A percentile compares a stretch with the other conserved stretches of the same genome.
Conservation (phyloP, 345 rosid genomes). For the Toxicodendron radicans region DNA sequence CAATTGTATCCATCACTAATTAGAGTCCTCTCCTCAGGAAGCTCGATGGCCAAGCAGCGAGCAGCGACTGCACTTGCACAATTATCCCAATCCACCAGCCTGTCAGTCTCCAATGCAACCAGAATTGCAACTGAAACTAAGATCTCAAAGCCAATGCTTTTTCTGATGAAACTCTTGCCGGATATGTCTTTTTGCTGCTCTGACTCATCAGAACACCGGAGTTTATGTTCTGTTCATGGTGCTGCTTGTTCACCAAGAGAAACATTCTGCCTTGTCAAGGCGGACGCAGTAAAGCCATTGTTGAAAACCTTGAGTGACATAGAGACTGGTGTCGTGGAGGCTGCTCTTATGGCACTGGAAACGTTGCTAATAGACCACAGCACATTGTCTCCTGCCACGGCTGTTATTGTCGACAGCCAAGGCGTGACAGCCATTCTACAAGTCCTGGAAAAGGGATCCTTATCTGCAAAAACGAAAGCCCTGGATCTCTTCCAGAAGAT, state of each 20-base stretch:
- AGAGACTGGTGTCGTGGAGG: conserved; percentile 46
- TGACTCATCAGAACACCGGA: conserved; percentile 20
- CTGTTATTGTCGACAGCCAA: conserved; percentile 41
- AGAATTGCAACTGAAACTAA: conserved; percentile 10
- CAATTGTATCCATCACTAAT: conserved; percentile 43
- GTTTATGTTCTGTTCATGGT: conserved; percentile 43
- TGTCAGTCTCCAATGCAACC: conserved; percentile 23
- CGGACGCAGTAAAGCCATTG: conserved; percentile 50
- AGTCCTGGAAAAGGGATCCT: conserved; percentile 50
- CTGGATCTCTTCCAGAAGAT: conserved; percentile 49
- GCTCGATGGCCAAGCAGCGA: conserved; percentile 46
- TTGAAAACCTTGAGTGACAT: conserved; percentile 38
- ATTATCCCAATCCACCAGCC: conserved; percentile 40
- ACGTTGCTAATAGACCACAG: conserved; percentile 43
- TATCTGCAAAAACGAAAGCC: conserved; percentile 45
- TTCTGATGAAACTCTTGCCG: conserved; percentile 25
- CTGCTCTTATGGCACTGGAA: conserved; percentile 49
- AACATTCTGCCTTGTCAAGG: conserved; percentile 57
- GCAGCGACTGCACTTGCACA: conserved; percentile 49
- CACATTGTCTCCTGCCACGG: conserved; percentile 37
- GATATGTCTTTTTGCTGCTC: conserved; percentile 44
- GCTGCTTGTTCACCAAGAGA: conserved; percentile 44
- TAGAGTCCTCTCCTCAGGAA: conserved; percentile 42
- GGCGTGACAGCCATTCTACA: conserved; percentile 44
- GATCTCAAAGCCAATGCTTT: conserved; percentile 18